A percentile compares a stretch with the other conserved stretches of the same genome.
These are phyloP conservation scores for Aspergillus sp. DNA, from an alignment of 2,329 filamentous ascomycete species.

Conservation along the genomic window DNA sequence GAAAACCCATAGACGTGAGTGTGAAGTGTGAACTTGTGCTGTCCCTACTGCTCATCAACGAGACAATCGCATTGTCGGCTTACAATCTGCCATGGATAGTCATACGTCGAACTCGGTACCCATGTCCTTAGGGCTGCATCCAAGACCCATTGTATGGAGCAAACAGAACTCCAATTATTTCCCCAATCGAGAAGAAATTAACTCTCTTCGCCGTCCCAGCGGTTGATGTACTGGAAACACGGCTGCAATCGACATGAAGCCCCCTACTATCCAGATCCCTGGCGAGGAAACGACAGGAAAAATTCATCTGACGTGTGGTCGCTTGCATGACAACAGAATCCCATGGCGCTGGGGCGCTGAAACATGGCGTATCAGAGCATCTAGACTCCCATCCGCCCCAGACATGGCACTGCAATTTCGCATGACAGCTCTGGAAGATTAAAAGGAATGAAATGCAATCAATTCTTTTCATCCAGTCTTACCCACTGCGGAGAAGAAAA, in stretches of 20 bases:
- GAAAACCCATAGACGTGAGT: too few relatives aligned
- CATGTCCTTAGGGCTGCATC: background rate
- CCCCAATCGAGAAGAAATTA: background rate
- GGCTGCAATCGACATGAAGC: background rate
- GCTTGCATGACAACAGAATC: background rate
- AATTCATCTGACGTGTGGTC: background rate
- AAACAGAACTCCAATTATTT: too few relatives aligned
- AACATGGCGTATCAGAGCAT: conserved; percentile 21
- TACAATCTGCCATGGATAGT: too few relatives aligned
- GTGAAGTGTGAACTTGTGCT: too few relatives aligned
- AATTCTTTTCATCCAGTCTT: background rate
- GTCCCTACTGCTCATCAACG: too few relatives aligned
- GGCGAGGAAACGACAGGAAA: background rate
- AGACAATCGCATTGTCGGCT: too few relatives aligned
- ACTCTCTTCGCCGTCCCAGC: background rate
- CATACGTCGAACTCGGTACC: too few relatives aligned
- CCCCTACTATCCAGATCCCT: background rate
- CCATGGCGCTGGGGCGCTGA: conserved; percentile 16
- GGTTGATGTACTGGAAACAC: background rate
- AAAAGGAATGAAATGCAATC: background rate
- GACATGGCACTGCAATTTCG: conserved; percentile 20
- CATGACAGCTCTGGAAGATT: conserved; percentile 8
- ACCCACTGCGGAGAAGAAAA: background rate
- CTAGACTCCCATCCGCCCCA: conserved; percentile 8
- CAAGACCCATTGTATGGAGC: background rate